A percentile compares a stretch with the other conserved stretches of the same genome.
These are phyloP conservation scores for Syzygium oleosum DNA, from an alignment of 345 rosid genomes.

Conservation along the genomic window DNA sequence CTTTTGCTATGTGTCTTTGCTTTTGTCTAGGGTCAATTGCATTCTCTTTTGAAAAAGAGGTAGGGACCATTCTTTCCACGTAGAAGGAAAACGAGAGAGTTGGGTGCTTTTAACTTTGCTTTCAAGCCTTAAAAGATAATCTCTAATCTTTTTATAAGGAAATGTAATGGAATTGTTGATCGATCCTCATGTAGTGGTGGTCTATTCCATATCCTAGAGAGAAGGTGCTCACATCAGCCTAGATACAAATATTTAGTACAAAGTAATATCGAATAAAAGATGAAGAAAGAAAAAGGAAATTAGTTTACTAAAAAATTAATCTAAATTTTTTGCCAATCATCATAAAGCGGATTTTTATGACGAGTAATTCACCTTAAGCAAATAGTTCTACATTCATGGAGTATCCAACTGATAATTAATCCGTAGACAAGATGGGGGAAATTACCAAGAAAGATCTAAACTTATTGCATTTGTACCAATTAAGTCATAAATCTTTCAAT, in stretches of 20 bases:
- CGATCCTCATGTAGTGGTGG: not conserved
- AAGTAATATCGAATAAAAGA: not conserved
- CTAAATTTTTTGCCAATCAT: not conserved
- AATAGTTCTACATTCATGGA: not conserved
- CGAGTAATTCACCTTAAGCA: not conserved
- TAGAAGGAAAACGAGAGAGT: not conserved
- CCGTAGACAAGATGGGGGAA: not conserved
- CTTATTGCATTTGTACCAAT: too few relatives aligned
- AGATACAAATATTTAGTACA: not conserved
- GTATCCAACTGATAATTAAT: not conserved
- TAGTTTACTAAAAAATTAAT: not conserved
- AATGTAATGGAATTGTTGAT: not conserved
- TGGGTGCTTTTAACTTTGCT: conserved; percentile 11
- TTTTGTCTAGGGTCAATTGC: not conserved
- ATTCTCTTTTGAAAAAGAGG: not conserved
- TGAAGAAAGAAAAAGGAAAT: not conserved
- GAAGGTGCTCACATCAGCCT: not conserved
- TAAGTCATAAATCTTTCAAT: too few relatives aligned
- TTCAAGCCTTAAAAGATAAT: conserved; percentile 9
- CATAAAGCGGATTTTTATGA: not conserved
- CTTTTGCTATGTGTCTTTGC: not conserved
- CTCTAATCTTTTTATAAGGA: conserved; percentile 3
- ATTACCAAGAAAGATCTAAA: too few relatives aligned
- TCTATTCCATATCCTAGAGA: not conserved
- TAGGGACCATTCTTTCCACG: not conserved